Evolutionary conservation across 257 asterid genomes (phyloP).

Genomic region (Nicotiana otophora): DNA sequence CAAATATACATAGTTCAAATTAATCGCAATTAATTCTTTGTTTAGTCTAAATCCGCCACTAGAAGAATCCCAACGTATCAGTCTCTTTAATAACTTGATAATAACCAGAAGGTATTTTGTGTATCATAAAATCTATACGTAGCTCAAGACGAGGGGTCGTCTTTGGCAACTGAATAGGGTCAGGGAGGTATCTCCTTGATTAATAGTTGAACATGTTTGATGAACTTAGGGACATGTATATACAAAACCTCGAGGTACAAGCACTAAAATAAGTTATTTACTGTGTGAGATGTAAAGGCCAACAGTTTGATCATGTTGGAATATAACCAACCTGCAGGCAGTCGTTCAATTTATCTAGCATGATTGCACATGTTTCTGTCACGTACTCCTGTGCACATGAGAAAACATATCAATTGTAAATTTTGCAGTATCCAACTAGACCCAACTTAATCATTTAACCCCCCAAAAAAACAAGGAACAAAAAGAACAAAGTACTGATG

Average conservation of each 20-base stretch:
- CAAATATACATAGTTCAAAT: too few relatives aligned
- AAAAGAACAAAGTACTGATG: too few relatives aligned
- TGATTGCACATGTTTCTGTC: conserved; percentile 69
- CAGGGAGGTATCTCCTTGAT: neutral
- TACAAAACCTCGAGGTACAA: neutral
- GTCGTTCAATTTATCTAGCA: conserved; percentile 77
- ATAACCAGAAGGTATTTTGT: too few relatives aligned
- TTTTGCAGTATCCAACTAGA: neutral
- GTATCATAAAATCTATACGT: neutral
- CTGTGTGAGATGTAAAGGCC: neutral
- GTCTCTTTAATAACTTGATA: too few relatives aligned
- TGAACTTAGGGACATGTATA: neutral
- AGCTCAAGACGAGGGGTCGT: neutral
- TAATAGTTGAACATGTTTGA: neutral
- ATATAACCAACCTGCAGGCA: conserved; percentile 64
- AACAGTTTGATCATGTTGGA: too few relatives aligned
- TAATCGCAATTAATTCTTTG: neutral
- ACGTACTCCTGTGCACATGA: conserved; percentile 65
- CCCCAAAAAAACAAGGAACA: too few relatives aligned
- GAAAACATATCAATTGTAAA: conserved; percentile 17
- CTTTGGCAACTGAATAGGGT: neutral
- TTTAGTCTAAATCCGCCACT: neutral
- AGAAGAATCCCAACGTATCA: too few relatives aligned
- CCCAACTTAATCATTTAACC: neutral
- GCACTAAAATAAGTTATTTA: neutral